A percentile compares a stretch with the other conserved stretches of the same genome.
Conservation (phyloP, 345 rosid genomes). For the Lumnitzera littorea region DNA sequence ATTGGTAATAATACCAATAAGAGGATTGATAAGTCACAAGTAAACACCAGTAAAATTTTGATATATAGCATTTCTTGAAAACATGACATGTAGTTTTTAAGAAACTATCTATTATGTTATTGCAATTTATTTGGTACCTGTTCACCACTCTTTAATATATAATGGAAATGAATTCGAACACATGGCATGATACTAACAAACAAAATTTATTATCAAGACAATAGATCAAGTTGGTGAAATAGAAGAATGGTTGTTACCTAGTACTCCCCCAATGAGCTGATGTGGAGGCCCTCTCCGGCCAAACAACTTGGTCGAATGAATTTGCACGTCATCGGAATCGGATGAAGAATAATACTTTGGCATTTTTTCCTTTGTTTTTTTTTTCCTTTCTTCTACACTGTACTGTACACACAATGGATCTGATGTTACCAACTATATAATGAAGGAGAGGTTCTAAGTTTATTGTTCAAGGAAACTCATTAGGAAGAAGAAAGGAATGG, state of each 20-base stretch:
- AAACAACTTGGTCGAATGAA: neutral
- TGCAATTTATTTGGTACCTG: no score
- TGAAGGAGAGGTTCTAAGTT: constrained; percentile 13
- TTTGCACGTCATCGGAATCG: constrained; percentile 1
- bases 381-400: constrained; percentile 6
- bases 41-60: neutral
- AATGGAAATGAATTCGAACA: no score
- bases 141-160: no score
- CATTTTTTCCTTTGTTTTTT: neutral
- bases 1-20: neutral
- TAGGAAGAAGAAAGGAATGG: constrained; percentile 32
- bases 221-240: no score
- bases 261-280: constrained; percentile 21
- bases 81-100: no score
- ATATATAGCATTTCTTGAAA: neutral
- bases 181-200: no score
- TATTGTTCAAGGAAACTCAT: constrained; percentile 22
- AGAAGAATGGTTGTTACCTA: constrained; percentile 10
- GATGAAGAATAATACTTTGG: constrained; percentile 2
- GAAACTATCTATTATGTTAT: no score
- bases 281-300: no score
- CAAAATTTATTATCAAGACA: neutral
- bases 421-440: constrained; percentile 4
- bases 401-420: constrained; percentile 7
- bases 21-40: no score